phyloP scores from a whole-genome alignment of 2,329 filamentous ascomycete genomes.

The Botrytis fragariae region DNA sequence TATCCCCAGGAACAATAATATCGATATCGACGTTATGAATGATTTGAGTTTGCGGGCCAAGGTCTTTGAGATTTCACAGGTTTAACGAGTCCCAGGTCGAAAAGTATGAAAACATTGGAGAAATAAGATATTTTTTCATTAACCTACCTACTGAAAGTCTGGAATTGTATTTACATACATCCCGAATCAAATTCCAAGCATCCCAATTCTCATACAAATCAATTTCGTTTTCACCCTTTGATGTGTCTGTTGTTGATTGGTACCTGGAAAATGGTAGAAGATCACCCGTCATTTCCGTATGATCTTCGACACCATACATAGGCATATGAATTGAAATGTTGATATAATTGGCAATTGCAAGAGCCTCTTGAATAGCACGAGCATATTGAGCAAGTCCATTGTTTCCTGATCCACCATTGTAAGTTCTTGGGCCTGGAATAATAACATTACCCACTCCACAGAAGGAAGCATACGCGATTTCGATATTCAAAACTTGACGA shows the following conservation, averaged over 20 bases:
- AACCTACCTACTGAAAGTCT: slow-evolving; percentile 80
- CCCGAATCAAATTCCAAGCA: slow-evolving; percentile 85
- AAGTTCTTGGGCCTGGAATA: slow-evolving; percentile 71
- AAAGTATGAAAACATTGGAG: neutral
- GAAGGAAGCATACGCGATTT: slow-evolving; percentile 93
- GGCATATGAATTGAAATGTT: slow-evolving; percentile 79
- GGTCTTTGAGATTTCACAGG: slow-evolving; percentile 23
- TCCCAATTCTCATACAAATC: slow-evolving; percentile 86
- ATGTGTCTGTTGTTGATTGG: slow-evolving; percentile 39
- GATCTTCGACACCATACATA: slow-evolving; percentile 72
- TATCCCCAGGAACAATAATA: slow-evolving; percentile 33
- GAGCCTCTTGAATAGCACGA: slow-evolving; percentile 75
- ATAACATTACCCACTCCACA: slow-evolving; percentile 84
- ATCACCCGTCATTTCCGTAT: slow-evolving; percentile 40
- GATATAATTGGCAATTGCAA: slow-evolving; percentile 71
- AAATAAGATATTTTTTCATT: slow-evolving; percentile 32
- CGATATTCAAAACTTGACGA: slow-evolving; percentile 83
- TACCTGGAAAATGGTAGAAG: slow-evolving; percentile 35
- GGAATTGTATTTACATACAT: slow-evolving; percentile 78
- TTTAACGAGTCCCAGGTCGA: neutral
- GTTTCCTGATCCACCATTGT: slow-evolving; percentile 50
- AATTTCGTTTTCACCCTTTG: slow-evolving; percentile 46
- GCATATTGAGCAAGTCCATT: slow-evolving; percentile 71
- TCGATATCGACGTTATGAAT: slow-evolving; percentile 34
- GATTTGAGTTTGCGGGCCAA: slow-evolving; percentile 28